Conservation (phyloP, 1,284 basidiomycete genomes). For the Neotropicomus parvogracilis region DNA sequence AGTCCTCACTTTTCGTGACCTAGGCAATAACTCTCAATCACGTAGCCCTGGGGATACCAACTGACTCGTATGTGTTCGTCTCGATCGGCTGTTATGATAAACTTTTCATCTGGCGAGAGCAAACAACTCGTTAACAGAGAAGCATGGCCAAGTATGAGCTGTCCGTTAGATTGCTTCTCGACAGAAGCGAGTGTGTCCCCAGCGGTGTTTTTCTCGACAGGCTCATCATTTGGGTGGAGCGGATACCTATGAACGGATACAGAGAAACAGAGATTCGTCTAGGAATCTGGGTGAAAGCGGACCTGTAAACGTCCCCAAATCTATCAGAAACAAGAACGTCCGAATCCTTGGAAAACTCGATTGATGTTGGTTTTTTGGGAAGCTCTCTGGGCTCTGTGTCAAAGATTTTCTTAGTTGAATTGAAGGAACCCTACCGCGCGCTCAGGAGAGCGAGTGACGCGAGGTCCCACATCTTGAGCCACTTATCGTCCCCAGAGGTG, state of each 20-base stretch:
- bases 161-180: conserved; percentile 70
- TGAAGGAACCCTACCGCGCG: conserved; percentile 49
- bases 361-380: conserved; percentile 69
- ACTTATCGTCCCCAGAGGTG: conserved; percentile 77
- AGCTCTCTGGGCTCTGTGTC: conserved; percentile 51
- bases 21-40: conserved; percentile 81
- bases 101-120: conserved; percentile 63
- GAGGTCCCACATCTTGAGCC: conserved; percentile 70
- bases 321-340: conserved; percentile 77
- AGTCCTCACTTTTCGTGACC: conserved; percentile 74
- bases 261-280: background rate
- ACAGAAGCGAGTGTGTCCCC: conserved; percentile 52
- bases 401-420: background rate
- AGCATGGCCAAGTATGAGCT: conserved; percentile 80
- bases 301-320: conserved; percentile 84
- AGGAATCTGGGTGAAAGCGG: conserved; percentile 10
- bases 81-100: conserved; percentile 83
- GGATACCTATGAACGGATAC: conserved; percentile 45
- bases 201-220: conserved; percentile 25
- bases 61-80: conserved; percentile 94
- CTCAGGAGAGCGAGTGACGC: conserved; percentile 53
- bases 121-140: conserved; percentile 76
- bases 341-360: conserved; percentile 55
- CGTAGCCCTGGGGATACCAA: conserved; percentile 80
- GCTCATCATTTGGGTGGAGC: conserved; percentile 31